phyloP scores from a whole-genome alignment of 345 rosid genomes.

The Salix arbutifolia region DNA sequence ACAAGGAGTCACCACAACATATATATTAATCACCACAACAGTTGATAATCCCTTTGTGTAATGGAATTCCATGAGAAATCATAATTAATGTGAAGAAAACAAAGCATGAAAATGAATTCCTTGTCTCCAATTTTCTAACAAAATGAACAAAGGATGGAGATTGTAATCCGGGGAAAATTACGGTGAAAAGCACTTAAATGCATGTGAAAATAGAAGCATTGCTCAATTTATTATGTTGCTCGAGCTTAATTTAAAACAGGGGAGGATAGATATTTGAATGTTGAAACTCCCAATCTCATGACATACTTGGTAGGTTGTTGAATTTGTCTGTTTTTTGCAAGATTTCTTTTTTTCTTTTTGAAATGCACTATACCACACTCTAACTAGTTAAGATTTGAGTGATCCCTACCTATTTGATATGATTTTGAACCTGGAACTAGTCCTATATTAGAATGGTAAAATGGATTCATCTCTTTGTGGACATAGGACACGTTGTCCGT shows the following conservation, averaged over 20 bases:
- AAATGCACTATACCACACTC: not conserved
- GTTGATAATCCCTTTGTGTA: too few species aligned
- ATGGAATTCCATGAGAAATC: too few species aligned
- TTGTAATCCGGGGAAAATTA: not conserved
- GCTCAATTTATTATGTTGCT: not conserved
- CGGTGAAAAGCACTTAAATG: too few species aligned
- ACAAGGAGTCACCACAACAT: too few species aligned
- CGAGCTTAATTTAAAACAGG: not conserved
- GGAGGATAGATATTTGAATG: not conserved
- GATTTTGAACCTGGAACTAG: not conserved
- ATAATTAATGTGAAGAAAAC: too few species aligned
- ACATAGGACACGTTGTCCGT: not conserved
- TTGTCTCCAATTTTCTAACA: not conserved
- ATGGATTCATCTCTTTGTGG: not conserved
- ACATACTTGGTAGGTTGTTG: slow-evolving; percentile 53
- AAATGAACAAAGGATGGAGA: not conserved
- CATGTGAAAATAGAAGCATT: not conserved
- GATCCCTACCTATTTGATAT: not conserved
- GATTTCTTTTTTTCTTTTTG: not conserved
- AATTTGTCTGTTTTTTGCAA: not conserved
- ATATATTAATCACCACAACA: too few species aligned
- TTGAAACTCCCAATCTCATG: not conserved
- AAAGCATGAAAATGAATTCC: not conserved
- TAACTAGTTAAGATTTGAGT: not conserved
- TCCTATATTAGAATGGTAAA: not conserved